phyloP scores from a whole-genome alignment of 352 stramenopile genomes.

The Globisporangium alternatum region DNA sequence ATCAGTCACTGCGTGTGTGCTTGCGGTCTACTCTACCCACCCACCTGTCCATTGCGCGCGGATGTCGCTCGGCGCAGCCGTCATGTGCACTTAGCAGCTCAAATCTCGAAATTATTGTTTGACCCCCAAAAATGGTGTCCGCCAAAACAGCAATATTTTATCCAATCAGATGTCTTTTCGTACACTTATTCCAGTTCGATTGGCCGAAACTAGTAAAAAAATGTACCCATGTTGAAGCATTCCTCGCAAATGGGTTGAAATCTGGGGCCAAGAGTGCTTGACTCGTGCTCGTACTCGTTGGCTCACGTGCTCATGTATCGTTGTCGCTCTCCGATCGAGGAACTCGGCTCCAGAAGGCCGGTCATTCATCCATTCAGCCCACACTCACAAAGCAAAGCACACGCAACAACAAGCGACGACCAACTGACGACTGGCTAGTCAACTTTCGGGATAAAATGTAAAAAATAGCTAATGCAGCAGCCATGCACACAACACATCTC shows the following conservation, averaged over 20 bases:
- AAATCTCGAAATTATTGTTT: neutral
- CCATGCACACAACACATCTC: neutral
- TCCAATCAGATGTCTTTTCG: neutral
- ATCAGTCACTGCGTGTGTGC: neutral
- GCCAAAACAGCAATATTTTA: neutral
- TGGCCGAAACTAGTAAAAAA: neutral
- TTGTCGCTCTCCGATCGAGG: neutral
- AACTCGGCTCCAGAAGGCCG: neutral
- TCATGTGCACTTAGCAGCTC: neutral
- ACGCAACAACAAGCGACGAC: no score
- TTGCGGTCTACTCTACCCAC: neutral
- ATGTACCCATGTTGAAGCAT: neutral
- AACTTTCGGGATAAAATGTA: neutral
- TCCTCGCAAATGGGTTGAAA: neutral
- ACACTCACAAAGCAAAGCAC: neutral
- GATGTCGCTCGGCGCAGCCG: neutral
- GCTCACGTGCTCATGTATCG: neutral
- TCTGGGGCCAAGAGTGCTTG: neutral
- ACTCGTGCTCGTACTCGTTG: neutral
- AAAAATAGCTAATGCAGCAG: neutral
- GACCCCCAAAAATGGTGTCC: no score
- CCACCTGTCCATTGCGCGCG: conserved; percentile 18
- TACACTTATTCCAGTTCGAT: neutral
- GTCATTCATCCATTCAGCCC: neutral
- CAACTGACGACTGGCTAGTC: neutral